Conservation (phyloP, 371 early-diverging fungal species). For the Mucor lusitanicus region DNA sequence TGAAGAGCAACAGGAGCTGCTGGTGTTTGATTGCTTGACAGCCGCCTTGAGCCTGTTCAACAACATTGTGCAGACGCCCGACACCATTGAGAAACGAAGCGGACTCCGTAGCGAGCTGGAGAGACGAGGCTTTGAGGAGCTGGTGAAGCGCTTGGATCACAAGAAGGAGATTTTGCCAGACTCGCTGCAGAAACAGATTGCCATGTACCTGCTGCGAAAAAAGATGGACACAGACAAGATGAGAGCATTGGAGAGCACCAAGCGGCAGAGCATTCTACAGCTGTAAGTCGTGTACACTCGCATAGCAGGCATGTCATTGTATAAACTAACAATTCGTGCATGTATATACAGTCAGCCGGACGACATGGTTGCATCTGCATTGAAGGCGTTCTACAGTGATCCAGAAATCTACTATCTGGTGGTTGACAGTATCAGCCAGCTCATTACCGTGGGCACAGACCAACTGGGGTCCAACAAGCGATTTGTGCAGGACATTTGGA, state of each 20-base stretch:
- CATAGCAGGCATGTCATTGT: background rate
- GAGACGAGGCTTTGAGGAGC: slow-evolving; percentile 59
- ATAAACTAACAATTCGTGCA: background rate
- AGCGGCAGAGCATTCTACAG: slow-evolving; percentile 42
- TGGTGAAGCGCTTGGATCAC: slow-evolving; percentile 39
- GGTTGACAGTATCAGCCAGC: slow-evolving; percentile 40
- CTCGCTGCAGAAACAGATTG: slow-evolving; percentile 43
- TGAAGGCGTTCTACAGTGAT: slow-evolving; percentile 33
- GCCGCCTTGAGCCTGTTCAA: slow-evolving; percentile 56
- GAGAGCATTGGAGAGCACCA: slow-evolving; percentile 40
- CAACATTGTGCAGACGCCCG: slow-evolving; percentile 57
- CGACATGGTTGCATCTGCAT: slow-evolving; percentile 36
- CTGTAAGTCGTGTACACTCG: slow-evolving; percentile 24
- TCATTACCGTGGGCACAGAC: slow-evolving; percentile 28
- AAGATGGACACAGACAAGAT: slow-evolving; percentile 55
- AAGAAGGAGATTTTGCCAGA: slow-evolving; percentile 38
- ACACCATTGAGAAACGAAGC: slow-evolving; percentile 53
- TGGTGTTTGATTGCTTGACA: slow-evolving; percentile 53
- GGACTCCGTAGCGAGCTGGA: slow-evolving; percentile 55
- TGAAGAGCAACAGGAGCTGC: slow-evolving; percentile 7
- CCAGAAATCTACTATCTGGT: slow-evolving; percentile 47
- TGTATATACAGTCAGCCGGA: slow-evolving; percentile 37
- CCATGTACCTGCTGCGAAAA: slow-evolving; percentile 48
- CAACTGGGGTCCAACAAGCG: slow-evolving; percentile 26
- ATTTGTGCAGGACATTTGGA: slow-evolving; percentile 43